Base-by-base conservation (phyloP, 306 rosid genomes). In the Luffa acutangula region DNA sequence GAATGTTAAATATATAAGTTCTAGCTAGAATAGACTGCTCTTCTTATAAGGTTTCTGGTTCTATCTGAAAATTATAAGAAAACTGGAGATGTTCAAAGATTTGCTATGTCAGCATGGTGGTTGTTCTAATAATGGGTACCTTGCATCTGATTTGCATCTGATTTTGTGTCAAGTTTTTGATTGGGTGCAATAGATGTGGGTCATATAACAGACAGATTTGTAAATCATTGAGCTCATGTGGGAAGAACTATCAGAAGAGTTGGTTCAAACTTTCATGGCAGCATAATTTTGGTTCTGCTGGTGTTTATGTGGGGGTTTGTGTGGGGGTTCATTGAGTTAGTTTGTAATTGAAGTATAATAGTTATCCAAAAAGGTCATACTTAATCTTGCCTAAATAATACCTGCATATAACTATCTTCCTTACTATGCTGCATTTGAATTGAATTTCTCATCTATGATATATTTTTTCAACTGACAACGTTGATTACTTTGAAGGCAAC, bases 401-500 rank as follows among this genome's bases (percentile, higher is more conserved):
- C 9, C 56, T 20, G 21, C 21, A 64, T 69, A 31, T 15, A 49
- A 12, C 60, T 46, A 46, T 71, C 77, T 49, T 13, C 2, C 25
- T 2, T 12, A 43, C 7, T 7, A 71, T 11, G 57, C 17, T 49
- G 60, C 59, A 49, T 73, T 73, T 48, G 62, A 46, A 33, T 51
- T 31, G 7, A 73, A 33, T 73, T 11, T 81, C 79, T 82, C 51
- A 46, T 64, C 82, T 82, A 36, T 34, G 76, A 21, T 25, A 11
- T 2, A 21, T 72, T 72, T 48, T 82, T 85, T 80, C 54, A 78
- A 75, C 85, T 90, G 85, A 86, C 79, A 81, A 80, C 33, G 25
- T 85, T 41, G 81, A 81, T 25, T 82, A 43, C 76, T 87, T 83
- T 80, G 57, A 80, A 95, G 97, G 99, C 99, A 85, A 95, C 97